Evolutionary conservation across 2,329 filamentous ascomycete genomes (phyloP).

Genomic region (Pseudogymnoascus sp.): DNA sequence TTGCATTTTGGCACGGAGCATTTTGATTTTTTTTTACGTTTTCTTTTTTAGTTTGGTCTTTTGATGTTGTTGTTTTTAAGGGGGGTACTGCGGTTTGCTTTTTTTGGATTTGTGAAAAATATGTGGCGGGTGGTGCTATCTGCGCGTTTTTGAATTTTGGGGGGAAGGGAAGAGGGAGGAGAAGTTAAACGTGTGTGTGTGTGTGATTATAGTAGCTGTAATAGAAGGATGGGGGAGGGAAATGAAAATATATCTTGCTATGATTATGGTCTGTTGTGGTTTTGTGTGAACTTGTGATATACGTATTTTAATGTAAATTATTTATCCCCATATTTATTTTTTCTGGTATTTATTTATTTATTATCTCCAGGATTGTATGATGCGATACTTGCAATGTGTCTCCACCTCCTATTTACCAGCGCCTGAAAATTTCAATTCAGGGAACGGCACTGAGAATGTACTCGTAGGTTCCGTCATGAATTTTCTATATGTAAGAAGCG

Average conservation of each 20-base stretch:
- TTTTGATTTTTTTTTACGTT: not conserved
- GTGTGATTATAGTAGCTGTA: not conserved
- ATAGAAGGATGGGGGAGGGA: not conserved
- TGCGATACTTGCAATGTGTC: too few species aligned
- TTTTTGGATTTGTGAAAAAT: not conserved
- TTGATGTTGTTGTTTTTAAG: not conserved
- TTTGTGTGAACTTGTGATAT: not conserved
- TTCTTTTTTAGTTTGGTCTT: not conserved
- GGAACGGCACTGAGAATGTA: too few species aligned
- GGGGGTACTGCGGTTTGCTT: not conserved
- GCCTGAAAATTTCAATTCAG: too few species aligned
- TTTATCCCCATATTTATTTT: not conserved
- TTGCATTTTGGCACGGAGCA: slow-evolving; percentile 1
- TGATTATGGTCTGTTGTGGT: not conserved
- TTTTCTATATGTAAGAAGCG: not conserved
- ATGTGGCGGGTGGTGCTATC: not conserved
- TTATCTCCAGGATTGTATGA: too few species aligned
- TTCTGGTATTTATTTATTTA: too few species aligned
- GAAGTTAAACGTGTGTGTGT: not conserved
- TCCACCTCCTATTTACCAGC: too few species aligned
- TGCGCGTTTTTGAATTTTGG: not conserved
- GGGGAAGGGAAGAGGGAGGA: not conserved
- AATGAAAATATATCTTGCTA: slow-evolving; percentile 8
- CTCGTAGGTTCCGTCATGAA: too few species aligned
- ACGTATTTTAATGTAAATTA: not conserved